A percentile compares a stretch with the other conserved stretches of the same genome.
Evolutionary conservation across 73 alveolate genomes (phyloP).

Genomic region (Paraurostyla sp.): DNA sequence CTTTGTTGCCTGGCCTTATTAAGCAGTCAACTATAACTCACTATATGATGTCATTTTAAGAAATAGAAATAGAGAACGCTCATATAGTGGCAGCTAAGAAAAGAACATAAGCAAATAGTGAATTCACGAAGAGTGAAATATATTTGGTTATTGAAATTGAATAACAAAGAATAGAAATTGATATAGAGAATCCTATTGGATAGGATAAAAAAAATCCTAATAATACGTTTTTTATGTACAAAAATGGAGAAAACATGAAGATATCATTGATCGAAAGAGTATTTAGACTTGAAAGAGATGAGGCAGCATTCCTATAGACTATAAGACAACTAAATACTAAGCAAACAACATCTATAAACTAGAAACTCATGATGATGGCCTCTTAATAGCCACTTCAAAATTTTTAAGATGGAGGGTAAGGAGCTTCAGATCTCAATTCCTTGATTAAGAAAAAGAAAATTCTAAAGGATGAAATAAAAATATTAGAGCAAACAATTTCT

Average conservation of each 20-base stretch:
- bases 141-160: not conserved
- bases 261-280: conserved; percentile 8
- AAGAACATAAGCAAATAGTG: not conserved
- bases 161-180: not conserved
- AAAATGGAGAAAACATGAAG: not conserved
- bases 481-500: not conserved
- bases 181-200: conserved; percentile 37
- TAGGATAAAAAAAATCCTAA: conserved; percentile 14
- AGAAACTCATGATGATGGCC: too few species aligned
- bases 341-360: conserved; percentile 25
- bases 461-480: not conserved
- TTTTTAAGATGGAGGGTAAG: conserved; percentile 1
- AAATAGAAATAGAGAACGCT: not conserved
- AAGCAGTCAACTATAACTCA: not conserved
- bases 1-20: not conserved
- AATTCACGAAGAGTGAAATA: not conserved
- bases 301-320: conserved; percentile 2
- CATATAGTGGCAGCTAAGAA: not conserved
- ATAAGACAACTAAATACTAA: conserved; percentile 18
- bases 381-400: too few species aligned
- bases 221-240: not conserved
- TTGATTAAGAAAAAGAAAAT: conserved; percentile 16
- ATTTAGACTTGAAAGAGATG: conserved; percentile 44
- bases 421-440: not conserved
- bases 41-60: not conserved